Evolutionary conservation across 306 rosid species (phyloP).

Genomic region (Lablab purpureus): DNA sequence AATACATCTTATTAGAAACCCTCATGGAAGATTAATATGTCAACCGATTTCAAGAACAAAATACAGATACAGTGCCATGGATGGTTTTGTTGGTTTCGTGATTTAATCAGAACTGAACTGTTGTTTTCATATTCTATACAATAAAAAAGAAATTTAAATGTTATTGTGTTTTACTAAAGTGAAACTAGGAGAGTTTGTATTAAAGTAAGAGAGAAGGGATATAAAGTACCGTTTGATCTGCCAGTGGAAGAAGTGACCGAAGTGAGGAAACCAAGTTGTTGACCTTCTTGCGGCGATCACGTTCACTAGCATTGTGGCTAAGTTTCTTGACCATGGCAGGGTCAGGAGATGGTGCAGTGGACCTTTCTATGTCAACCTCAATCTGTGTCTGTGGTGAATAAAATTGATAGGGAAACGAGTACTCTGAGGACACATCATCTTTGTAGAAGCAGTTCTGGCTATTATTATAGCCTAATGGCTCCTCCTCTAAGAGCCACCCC

Average conservation of each 20-base stretch:
- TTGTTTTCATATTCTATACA: no score
- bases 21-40: neutral
- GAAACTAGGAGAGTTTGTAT: no score
- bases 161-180: no score
- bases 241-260: slow-evolving; percentile 69
- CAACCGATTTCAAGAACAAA: neutral
- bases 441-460: neutral
- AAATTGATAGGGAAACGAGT: neutral
- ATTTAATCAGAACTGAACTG: no score
- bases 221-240: slow-evolving; percentile 62
- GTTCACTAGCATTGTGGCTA: slow-evolving; percentile 85
- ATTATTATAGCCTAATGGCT: slow-evolving; percentile 21
- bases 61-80: no score
- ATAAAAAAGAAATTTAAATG: no score
- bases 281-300: slow-evolving; percentile 86
- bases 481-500: slow-evolving; percentile 51
- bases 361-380: neutral
- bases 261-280: slow-evolving; percentile 71
- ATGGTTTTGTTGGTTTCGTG: no score
- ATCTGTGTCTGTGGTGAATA: slow-evolving; percentile 1
- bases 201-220: neutral
- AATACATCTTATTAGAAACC: neutral
- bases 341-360: slow-evolving; percentile 32
- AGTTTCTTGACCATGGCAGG: slow-evolving; percentile 61
- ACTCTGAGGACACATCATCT: neutral